phyloP scores from a whole-genome alignment of 2,329 filamentous ascomycete species.

The Hysterium pulicare region DNA sequence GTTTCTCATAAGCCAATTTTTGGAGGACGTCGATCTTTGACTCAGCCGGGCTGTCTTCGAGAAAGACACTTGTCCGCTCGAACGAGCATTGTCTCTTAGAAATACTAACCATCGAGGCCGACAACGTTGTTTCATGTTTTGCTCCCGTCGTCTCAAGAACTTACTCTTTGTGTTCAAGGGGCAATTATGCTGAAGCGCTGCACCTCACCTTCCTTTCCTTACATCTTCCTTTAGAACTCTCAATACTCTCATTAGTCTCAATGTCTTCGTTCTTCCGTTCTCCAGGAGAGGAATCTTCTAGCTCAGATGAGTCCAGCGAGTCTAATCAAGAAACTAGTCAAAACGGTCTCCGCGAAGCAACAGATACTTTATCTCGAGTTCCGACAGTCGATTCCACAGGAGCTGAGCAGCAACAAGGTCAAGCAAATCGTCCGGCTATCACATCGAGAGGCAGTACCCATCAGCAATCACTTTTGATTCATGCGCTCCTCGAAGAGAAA shows the following conservation, averaged over 20 bases:
- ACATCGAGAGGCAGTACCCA: not conserved
- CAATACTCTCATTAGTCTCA: not conserved
- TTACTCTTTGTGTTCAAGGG: too few relatives aligned
- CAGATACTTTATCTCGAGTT: not conserved
- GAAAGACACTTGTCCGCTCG: too few relatives aligned
- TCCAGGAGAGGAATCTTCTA: slow-evolving; percentile 4
- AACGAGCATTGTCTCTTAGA: not conserved
- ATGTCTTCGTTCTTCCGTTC: slow-evolving; percentile 18
- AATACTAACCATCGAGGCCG: not conserved
- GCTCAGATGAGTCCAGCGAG: slow-evolving; percentile 1
- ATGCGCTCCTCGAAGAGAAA: slow-evolving; percentile 46
- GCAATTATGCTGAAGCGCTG: not conserved
- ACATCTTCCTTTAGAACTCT: not conserved
- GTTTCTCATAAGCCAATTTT: too few relatives aligned
- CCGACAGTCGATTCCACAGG: too few relatives aligned
- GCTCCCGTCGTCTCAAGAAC: not conserved
- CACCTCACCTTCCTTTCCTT: not conserved
- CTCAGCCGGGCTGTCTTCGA: too few relatives aligned
- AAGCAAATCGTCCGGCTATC: not conserved
- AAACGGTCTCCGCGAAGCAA: not conserved
- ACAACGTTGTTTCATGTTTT: not conserved
- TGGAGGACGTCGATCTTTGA: too few relatives aligned
- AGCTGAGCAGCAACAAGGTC: not conserved
- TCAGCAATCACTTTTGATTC: slow-evolving; percentile 38
- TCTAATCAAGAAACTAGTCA: not conserved